Conservation (phyloP, 257 asterid species). For the Rhazya stricta region DNA sequence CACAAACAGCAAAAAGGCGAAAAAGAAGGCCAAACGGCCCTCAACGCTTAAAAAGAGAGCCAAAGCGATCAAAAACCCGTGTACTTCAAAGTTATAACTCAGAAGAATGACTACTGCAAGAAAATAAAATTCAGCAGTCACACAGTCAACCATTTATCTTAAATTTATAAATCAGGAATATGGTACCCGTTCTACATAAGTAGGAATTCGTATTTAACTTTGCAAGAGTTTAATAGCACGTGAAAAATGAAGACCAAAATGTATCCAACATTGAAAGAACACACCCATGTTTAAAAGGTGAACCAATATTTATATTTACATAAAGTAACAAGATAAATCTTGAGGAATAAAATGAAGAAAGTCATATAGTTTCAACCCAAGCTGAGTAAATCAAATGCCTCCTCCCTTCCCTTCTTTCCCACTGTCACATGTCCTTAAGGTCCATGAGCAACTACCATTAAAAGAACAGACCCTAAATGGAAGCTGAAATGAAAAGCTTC, state of each 20-base stretch:
- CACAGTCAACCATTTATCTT: background rate
- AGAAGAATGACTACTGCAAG: background rate
- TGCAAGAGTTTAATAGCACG: background rate
- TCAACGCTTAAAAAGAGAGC: no score
- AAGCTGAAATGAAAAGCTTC: background rate
- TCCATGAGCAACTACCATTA: background rate
- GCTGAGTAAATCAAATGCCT: background rate
- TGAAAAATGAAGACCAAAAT: background rate
- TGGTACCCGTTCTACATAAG: background rate
- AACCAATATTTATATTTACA: background rate
- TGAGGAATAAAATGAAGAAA: background rate
- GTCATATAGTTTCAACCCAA: background rate
- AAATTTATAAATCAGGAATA: background rate
- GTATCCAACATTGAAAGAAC: background rate
- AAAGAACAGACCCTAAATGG: background rate
- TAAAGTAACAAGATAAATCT: background rate
- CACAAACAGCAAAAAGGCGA: no score
- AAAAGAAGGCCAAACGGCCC: no score
- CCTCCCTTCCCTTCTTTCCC: background rate
- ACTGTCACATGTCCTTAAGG: background rate
- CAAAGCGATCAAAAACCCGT: no score
- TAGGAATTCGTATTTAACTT: background rate
- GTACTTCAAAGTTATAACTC: background rate
- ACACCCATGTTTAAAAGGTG: background rate
- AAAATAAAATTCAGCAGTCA: background rate